Base-by-base conservation (phyloP, 768 basidiomycete genomes). In the Boletus edulis region DNA sequence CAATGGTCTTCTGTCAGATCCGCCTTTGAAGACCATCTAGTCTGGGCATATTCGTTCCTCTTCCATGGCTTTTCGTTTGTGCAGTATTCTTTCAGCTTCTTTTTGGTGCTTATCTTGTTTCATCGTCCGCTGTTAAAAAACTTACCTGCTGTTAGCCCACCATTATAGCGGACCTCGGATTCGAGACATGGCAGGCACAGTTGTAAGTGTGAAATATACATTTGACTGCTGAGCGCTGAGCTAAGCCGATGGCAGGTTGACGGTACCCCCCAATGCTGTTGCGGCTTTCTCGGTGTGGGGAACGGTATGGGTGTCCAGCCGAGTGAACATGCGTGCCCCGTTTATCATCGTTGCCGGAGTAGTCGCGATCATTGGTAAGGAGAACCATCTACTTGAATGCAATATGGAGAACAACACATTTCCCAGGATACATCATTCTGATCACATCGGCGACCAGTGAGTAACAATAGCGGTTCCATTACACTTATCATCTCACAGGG, bases 31-130 rank as follows among this genome's bases (percentile, higher is more conserved):
- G 82, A 87, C 58, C 83, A 79, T 54, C 70, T 85, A 15, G 79
- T 82, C 14, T 84, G 82, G 81, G 78, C 72, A 5, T 86, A 86
- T 63, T 81, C 81, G 0, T 61, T 83, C 18, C 70, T 85, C 1
- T 85, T 85, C 67, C 84, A 85, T 55, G 83, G 81, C 1, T 83
- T 80, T 60, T 78, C 84, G 3, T 84, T 83, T 58, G 81, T 78
- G 11, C 60, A 81, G 20, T 84, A 83, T 62, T 81, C 82, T 15
- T 62, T 83, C 57, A 82, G 80, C 65, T 67, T 86, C 8, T 85
- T 85, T 68, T 56, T 84, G 76, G 81, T 59, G n/a, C 10, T 59
- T 42, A 35, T 58, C 10, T n/a, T 24, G 15, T 34, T 43, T 32
- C 40, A 17, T 18, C 46, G 11, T 14, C 24, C 41, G 38, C 34